These are phyloP conservation scores for Trypanosoma cruzi DNA, from an alignment of 208 protist species.

Conservation along the genomic window DNA sequence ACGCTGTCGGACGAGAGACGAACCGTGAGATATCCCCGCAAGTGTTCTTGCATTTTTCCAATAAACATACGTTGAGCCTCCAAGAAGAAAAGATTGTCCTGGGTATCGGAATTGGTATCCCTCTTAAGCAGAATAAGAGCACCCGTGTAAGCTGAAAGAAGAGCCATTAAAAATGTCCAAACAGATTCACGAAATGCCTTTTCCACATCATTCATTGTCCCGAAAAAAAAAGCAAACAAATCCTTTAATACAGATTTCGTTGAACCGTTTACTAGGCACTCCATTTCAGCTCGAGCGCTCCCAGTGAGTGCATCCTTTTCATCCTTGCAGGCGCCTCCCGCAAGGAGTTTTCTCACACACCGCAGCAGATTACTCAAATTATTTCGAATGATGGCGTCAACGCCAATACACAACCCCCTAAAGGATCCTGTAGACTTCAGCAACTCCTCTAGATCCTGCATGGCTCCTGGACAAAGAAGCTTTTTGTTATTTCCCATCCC, in stretches of 20 bases:
- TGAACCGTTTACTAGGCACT: conserved; percentile 1
- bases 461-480: neutral
- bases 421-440: conserved; percentile 37
- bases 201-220: conserved; percentile 4
- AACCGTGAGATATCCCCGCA: conserved; percentile 18
- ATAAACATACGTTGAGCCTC: conserved; percentile 21
- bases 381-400: conserved; percentile 27
- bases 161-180: conserved; percentile 27
- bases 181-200: conserved; percentile 20
- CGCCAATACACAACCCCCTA: conserved; percentile 29
- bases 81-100: neutral
- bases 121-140: conserved; percentile 6
- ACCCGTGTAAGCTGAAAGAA: conserved; percentile 19
- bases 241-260: conserved; percentile 9
- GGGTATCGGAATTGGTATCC: neutral
- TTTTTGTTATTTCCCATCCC: neutral
- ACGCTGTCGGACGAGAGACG: conserved; percentile 12
- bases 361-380: conserved; percentile 11
- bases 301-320: neutral
- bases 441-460: conserved; percentile 27
- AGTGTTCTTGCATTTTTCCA: conserved; percentile 16
- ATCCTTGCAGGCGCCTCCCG: neutral
- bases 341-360: conserved; percentile 9
- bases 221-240: conserved; percentile 19
- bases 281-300: neutral